phyloP scores from a whole-genome alignment of 2,329 filamentous ascomycete genomes.

The Fusarium armeniacum region DNA sequence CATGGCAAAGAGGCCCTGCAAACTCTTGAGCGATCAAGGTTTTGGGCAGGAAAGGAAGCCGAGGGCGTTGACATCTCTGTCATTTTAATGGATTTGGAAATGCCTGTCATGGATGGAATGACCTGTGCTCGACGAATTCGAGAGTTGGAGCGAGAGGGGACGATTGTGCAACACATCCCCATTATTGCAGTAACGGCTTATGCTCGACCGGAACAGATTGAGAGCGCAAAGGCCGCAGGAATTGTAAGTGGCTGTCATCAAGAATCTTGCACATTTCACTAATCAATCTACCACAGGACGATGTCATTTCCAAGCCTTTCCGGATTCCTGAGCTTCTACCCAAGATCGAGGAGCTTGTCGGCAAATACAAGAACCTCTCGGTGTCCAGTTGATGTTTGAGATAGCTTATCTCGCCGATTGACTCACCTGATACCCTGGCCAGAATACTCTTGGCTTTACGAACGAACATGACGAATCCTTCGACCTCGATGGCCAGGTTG shows the following conservation, averaged over 20 bases:
- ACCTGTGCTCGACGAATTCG: conserved; percentile 79
- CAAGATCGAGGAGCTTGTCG: conserved; percentile 72
- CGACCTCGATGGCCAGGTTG: conserved; percentile 22
- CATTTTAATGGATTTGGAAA: conserved; percentile 85
- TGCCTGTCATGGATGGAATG: conserved; percentile 87
- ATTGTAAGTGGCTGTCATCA: conserved; percentile 69
- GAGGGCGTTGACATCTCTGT: conserved; percentile 71
- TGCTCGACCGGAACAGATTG: conserved; percentile 80
- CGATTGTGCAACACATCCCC: conserved; percentile 75
- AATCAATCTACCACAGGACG: conserved; percentile 64
- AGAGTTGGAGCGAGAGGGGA: conserved; percentile 73
- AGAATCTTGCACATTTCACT: conserved; percentile 1
- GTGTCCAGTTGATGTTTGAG: conserved; percentile 35
- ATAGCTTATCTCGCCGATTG: conserved; percentile 3
- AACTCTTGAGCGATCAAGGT: conserved; percentile 67
- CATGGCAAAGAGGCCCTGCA: conserved; percentile 75
- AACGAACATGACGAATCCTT: conserved; percentile 33
- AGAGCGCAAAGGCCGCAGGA: conserved; percentile 77
- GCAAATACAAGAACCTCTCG: conserved; percentile 56
- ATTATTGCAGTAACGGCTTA: conserved; percentile 89
- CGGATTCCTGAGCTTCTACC: conserved; percentile 78
- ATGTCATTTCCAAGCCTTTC: conserved; percentile 85
- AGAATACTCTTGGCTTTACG: conserved; percentile 16
- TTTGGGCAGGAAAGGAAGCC: conserved; percentile 65
- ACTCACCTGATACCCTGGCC: conserved; percentile 2